Percentiles rank a stretch among this genome's conserved stretches.
These are phyloP conservation scores for Lentinula lateritia DNA, from an alignment of 768 basidiomycete species.

Conservation along the genomic window DNA sequence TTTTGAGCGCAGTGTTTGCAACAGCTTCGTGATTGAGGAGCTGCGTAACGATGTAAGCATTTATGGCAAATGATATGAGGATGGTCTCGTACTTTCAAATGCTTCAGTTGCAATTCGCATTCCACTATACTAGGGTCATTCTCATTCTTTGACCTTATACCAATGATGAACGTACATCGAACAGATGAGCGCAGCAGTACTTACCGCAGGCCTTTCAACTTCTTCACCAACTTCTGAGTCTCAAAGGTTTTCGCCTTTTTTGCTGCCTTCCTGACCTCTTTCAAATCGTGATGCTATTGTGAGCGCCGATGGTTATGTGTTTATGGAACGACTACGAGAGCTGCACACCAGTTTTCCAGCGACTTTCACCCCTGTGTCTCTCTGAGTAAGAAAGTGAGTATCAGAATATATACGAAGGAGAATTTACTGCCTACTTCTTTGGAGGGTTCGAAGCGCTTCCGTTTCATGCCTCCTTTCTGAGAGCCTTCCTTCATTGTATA, in stretches of 20 bases:
- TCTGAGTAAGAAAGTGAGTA: constrained; percentile 15
- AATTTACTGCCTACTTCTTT: constrained; percentile 24
- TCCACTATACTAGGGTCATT: constrained; percentile 35
- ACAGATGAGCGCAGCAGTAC: constrained; percentile 6
- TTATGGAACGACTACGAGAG: not conserved
- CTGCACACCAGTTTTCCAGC: constrained; percentile 51
- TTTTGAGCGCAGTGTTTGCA: constrained; percentile 58
- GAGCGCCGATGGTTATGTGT: not conserved
- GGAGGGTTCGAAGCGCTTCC: constrained; percentile 33
- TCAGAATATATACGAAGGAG: not conserved
- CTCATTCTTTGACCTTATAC: constrained; percentile 30
- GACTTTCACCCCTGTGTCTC: constrained; percentile 38
- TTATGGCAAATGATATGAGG: not conserved
- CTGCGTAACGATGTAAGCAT: constrained; percentile 28
- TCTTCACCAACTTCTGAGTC: constrained; percentile 77
- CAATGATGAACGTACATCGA: not conserved
- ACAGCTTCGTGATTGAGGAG: constrained; percentile 51
- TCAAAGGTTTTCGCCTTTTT: constrained; percentile 83
- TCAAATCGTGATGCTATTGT: constrained; percentile 66
- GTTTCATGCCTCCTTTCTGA: constrained; percentile 28
- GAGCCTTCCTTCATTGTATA: not conserved
- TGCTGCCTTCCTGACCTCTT: constrained; percentile 66
- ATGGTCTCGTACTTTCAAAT: constrained; percentile 51
- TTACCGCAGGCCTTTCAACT: constrained; percentile 65
- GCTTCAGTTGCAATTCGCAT: constrained; percentile 54